A percentile compares a stretch with the other conserved stretches of the same genome.
Conservation (phyloP, 352 stramenopile species). For the Phytopythium litorale region DNA sequence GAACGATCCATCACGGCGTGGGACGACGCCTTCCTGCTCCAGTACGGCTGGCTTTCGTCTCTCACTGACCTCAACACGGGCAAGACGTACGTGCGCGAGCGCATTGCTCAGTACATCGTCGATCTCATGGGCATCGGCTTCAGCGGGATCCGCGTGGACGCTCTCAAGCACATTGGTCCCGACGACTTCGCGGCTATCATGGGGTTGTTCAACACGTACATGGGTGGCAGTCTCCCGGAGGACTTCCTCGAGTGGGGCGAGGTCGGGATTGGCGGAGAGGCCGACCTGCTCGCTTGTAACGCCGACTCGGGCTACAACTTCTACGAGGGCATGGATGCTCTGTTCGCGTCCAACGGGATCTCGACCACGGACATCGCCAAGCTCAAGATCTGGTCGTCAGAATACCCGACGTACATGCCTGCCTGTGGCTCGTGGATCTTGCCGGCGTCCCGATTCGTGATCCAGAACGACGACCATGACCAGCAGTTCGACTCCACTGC, state of each 20-base stretch:
- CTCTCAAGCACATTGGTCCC: slow-evolving; percentile 59
- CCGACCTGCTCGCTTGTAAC: slow-evolving; percentile 47
- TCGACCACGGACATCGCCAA: slow-evolving; percentile 52
- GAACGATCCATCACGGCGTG: slow-evolving; percentile 34
- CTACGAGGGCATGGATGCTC: slow-evolving; percentile 44
- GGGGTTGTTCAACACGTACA: slow-evolving; percentile 42
- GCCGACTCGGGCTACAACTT: slow-evolving; percentile 58
- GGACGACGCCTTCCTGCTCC: slow-evolving; percentile 31
- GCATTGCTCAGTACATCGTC: slow-evolving; percentile 70
- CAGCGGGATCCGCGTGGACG: slow-evolving; percentile 62
- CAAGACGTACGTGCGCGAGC: slow-evolving; percentile 53
- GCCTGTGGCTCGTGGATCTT: slow-evolving; percentile 66
- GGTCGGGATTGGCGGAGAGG: slow-evolving; percentile 34
- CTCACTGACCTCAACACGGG: slow-evolving; percentile 54
- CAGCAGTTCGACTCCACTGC: slow-evolving; percentile 53
- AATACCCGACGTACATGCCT: slow-evolving; percentile 58
- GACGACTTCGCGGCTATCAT: slow-evolving; percentile 48
- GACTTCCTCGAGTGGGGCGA: slow-evolving; percentile 69
- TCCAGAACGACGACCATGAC: slow-evolving; percentile 79
- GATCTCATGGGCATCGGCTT: slow-evolving; percentile 67
- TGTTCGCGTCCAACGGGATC: slow-evolving; percentile 40
- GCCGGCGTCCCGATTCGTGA: slow-evolving; percentile 50
- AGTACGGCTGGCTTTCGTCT: slow-evolving; percentile 39
- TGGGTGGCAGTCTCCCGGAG: slow-evolving; percentile 49
- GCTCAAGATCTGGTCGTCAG: slow-evolving; percentile 75